Base-by-base conservation (phyloP, 2,329 filamentous ascomycete species). In the Fusarium staphyleae region DNA sequence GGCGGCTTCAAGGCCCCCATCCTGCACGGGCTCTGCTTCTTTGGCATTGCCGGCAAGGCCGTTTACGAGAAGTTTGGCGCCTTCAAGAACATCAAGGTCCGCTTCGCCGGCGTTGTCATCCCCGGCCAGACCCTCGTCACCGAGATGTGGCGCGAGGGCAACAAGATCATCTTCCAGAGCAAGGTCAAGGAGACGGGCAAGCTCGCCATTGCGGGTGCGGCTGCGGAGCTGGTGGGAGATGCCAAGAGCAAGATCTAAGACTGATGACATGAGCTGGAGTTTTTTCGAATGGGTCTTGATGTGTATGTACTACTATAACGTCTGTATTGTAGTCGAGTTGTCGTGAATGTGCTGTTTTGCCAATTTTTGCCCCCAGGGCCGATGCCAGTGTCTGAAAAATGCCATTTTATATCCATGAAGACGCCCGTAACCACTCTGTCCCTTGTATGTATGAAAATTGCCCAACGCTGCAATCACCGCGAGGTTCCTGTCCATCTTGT, bases 1-100 rank as follows among this genome's bases (percentile, higher is more conserved):
- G 95, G 93, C 54, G 95, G 95, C 54, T 99, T 99, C 86, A 89
- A 95, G 77, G 85, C 81, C 22, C 95, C 95, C 11, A 99, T 99
- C 72, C 81, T 99, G 47, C 95, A 99, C 79, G 95, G 95, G n/a
- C 85, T 99, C 30, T 96, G 92, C 83, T 95, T 87, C 72, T 93
- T 99, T 69, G 95, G 95, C 65, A 86, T 98, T 63, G 88, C 90
- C 13, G 91, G 88, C 62, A 97, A 96, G 82, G 92, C 93, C 55
- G 86, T 99, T 32, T 89, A 93, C 72, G 84, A 91, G 76, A 88
- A 81, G 59, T 98, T 87, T 69, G 95, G 95, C 4, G 77, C 83
- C 39, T 92, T 89, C 78, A 91, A 89, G 81, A 96, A 92, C 78
- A 87, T 96, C 78, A 96, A 96, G 82, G 92, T 96, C 18, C 82